A percentile compares a stretch with the other conserved stretches of the same genome.
These are phyloP conservation scores for Pseudocercospora cruenta DNA, from an alignment of 2,329 filamentous ascomycete genomes.

Conservation along the genomic window DNA sequence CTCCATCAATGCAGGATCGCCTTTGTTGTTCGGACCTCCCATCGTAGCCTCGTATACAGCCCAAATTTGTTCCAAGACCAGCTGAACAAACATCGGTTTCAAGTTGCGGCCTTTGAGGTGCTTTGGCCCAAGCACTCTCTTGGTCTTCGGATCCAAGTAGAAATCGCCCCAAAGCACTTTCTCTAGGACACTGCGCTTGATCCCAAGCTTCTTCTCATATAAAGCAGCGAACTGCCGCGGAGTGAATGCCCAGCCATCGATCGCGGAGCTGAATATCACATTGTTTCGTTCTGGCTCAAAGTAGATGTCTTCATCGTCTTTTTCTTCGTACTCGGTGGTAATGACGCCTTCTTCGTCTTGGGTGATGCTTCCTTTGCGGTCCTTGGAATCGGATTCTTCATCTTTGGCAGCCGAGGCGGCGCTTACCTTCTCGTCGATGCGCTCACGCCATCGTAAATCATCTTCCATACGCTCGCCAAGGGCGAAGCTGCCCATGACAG, in stretches of 20 bases:
- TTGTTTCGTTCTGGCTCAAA: conserved; percentile 99
- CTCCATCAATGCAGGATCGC: conserved; percentile 79
- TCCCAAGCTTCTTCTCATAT: conserved; percentile 96
- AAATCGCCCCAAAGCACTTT: conserved; percentile 97
- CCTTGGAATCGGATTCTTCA: conserved; percentile 32
- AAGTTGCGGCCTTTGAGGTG: conserved; percentile 89
- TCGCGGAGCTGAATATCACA: conserved; percentile 96
- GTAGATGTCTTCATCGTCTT: conserved; percentile 94
- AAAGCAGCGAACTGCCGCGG: conserved; percentile 89
- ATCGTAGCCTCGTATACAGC: conserved; percentile 90
- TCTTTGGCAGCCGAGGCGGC: conserved; percentile 57
- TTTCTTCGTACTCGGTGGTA: conserved; percentile 74
- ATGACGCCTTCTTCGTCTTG: conserved; percentile 58
- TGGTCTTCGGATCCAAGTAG: conserved; percentile 95
- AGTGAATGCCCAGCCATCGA: conserved; percentile 99
- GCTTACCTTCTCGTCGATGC: conserved; percentile 82
- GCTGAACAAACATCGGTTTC: conserved; percentile 96
- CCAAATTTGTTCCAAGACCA: conserved; percentile 95
- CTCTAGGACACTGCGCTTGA: conserved; percentile 84
- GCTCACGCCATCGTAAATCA: conserved; percentile 92
- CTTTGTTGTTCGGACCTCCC: conserved; percentile 78
- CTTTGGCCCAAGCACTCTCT: conserved; percentile 85
- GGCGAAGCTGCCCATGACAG: conserved; percentile 95
- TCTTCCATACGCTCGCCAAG: conserved; percentile 99
- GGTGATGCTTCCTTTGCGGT: conserved; percentile 51